A percentile compares a stretch with the other conserved stretches of the same genome.
Conservation (phyloP, 192 early-diverging fungal genomes). For the Thamnidium elegans region DNA sequence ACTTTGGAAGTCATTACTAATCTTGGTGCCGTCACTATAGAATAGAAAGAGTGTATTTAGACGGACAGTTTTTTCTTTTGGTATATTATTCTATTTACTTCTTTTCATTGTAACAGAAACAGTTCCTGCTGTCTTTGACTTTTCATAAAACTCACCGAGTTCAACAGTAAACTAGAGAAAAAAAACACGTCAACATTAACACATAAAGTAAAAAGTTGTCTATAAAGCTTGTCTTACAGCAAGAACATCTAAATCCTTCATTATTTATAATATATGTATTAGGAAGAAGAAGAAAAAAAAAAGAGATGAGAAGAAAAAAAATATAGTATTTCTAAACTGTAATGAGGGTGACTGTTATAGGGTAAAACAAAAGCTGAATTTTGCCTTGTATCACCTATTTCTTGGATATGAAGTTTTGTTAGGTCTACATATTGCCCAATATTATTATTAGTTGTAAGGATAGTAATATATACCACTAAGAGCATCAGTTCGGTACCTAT, state of each 20-base stretch:
- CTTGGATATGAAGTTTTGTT: no score
- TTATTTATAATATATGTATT: conserved; percentile 2
- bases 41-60: not conserved
- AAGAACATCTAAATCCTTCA: conserved; percentile 32
- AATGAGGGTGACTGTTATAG: no score
- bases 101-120: conserved; percentile 39
- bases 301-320: not conserved
- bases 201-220: not conserved
- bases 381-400: no score
- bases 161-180: conserved; percentile 36
- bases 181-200: not conserved
- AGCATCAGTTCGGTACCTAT: no score
- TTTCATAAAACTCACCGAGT: conserved; percentile 35
- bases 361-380: no score
- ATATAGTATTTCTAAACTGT: no score
- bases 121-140: conserved; percentile 24
- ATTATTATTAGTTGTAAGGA: no score
- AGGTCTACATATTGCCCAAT: no score
- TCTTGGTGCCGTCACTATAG: conserved; percentile 23
- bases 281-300: not conserved
- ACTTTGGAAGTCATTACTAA: conserved; percentile 10
- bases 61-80: not conserved
- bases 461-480: no score
- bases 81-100: conserved; percentile 21
- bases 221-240: conserved; percentile 14